Evolutionary conservation across 2,329 filamentous ascomycete genomes (phyloP), one percentile per base, ranked within the genome.

Genomic region (Colletotrichum sp.): DNA sequence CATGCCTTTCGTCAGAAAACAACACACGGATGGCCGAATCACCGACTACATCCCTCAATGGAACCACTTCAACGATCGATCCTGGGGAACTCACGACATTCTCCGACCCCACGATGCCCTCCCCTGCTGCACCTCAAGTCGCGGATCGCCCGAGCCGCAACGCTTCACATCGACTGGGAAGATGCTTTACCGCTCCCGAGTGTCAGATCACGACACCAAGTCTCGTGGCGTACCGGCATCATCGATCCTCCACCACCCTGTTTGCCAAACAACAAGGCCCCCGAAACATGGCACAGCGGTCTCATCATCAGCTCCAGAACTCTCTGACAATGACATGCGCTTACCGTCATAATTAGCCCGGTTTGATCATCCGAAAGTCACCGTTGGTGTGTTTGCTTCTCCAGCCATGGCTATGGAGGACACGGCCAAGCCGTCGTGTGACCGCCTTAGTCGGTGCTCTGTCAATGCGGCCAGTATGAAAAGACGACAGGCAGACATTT

Each of bases 381-480:
- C 8, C 26, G 55, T 57, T 32, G 67, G 30, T 57, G 24, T 32
- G 12, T 13, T 68, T 49, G 28, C 26, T 57, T 24, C 8, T 34
- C 49, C 24, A 39, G 39, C 30, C 24, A 26, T 55, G 24, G 39
- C 39, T 32, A 32, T 32, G 32, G 39, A 12, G 18, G 18, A 26
- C 39, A 55, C 66, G 52, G 68, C 32, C 55, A 39, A 15, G 36
- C 26, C 72, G 24, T 75, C 72, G 68, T 72, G 72, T 67, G 62
- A 68, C 72, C 62, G 71, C 71, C 65, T 52, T 63, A 21, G 55
- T 73, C 55, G 71, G 64, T 73, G 64, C 71, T 62, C 36, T n/a
- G 52, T 73, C 65, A 73, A 73, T 69, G 71, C 71, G 64, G 64
- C 55, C 18, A 28, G 21, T 16, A 30, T 7, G 65, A 32, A 60